phyloP scores from a whole-genome alignment of 331 rosid species.

The Pyrus hybrid region DNA sequence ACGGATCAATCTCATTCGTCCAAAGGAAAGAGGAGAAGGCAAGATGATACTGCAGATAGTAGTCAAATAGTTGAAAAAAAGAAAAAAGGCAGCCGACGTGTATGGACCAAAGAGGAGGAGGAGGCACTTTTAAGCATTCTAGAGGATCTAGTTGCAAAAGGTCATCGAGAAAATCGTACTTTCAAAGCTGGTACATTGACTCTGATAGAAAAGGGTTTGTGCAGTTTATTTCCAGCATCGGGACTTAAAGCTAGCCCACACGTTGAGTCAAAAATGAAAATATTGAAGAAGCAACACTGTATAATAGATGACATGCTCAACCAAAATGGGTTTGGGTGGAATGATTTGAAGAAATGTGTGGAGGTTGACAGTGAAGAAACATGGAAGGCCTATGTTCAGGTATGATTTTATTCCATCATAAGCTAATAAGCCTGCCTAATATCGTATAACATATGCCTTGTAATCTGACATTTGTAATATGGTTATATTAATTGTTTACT shows the following conservation, averaged over 20 bases:
- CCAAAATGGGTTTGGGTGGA: constrained; percentile 11
- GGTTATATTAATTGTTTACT: neutral
- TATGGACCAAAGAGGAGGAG: constrained; percentile 14
- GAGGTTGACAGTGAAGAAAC: constrained; percentile 7
- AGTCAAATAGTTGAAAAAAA: neutral
- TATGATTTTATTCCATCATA: neutral
- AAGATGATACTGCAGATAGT: neutral
- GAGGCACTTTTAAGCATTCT: constrained; percentile 1
- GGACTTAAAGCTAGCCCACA: constrained; percentile 11
- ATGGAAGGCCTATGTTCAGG: constrained; percentile 13
- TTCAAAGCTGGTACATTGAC: constrained; percentile 9
- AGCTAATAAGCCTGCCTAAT: neutral
- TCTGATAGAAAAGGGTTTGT: neutral
- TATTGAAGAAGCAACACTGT: neutral
- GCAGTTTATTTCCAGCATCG: neutral
- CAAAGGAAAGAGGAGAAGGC: constrained; percentile 2
- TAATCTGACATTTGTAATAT: neutral
- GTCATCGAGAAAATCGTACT: neutral
- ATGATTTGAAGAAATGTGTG: constrained; percentile 2
- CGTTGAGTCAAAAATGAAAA: neutral
- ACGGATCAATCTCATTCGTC: neutral
- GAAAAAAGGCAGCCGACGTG: neutral
- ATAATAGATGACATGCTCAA: constrained; percentile 1
- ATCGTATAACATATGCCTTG: neutral
- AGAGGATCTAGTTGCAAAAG: constrained; percentile 8